Conservation (phyloP, 2,329 filamentous ascomycete species). For the Sporothrix humicola region DNA sequence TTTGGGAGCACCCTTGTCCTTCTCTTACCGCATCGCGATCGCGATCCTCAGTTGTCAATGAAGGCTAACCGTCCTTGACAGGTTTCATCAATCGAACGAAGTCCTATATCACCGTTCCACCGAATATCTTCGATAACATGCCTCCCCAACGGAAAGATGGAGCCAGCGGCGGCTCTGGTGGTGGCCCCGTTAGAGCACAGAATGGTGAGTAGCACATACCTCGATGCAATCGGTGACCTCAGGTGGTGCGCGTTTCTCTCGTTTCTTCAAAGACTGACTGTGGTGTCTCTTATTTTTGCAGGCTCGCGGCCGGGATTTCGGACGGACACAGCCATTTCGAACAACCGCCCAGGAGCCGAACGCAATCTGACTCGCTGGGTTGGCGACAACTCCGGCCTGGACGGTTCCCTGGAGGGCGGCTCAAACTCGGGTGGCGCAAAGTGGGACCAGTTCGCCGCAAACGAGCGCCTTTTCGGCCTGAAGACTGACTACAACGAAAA, state of each 20-base stretch:
- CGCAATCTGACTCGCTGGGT: constrained; percentile 83
- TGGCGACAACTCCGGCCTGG: constrained; percentile 66
- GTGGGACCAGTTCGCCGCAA: constrained; percentile 96
- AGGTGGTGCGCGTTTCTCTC: background rate
- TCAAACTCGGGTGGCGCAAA: constrained; percentile 50
- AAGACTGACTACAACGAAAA: constrained; percentile 93
- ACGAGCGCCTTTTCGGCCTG: constrained; percentile 84
- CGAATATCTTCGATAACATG: constrained; percentile 45
- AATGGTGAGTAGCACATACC: constrained; percentile 47
- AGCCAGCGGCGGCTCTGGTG: constrained; percentile 39
- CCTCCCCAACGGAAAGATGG: constrained; percentile 46
- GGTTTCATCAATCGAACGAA: background rate
- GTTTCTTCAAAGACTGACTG: background rate
- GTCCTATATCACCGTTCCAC: constrained; percentile 43
- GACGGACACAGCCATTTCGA: constrained; percentile 88
- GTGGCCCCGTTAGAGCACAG: constrained; percentile 43
- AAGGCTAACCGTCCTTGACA: background rate
- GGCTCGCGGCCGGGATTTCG: constrained; percentile 74
- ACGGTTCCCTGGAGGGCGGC: constrained; percentile 73
- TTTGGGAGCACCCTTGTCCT: background rate
- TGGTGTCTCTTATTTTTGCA: constrained; percentile 44
- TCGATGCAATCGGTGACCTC: background rate
- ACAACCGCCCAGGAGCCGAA: constrained; percentile 70
- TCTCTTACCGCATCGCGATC: background rate
- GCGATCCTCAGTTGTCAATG: background rate